Evolutionary conservation across 73 alveolate species (phyloP), one percentile per base, ranked within the genome.

Genomic region (Stentor coeruleus): DNA sequence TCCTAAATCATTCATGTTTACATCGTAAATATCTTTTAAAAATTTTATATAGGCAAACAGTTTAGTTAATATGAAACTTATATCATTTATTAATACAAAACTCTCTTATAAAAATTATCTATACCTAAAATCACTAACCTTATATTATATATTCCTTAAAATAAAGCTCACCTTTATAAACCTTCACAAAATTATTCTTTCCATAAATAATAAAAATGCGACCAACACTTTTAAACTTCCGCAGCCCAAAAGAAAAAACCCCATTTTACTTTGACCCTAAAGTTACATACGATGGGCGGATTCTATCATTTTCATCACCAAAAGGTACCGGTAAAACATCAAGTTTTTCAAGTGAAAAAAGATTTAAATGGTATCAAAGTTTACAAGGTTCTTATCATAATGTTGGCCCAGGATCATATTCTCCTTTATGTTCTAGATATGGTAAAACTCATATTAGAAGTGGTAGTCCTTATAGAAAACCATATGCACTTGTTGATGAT

Each of bases 131-230:
- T n/a, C n/a, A n/a, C n/a, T n/a, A n/a, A n/a, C n/a, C n/a, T n/a
- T n/a, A n/a, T n/a, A n/a, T n/a, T n/a, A n/a, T n/a, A n/a, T n/a
- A n/a, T n/a, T n/a, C n/a, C n/a, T n/a, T n/a, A n/a, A n/a, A n/a
- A n/a, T n/a, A n/a, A n/a, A n/a, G n/a, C n/a, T n/a, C n/a, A n/a
- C n/a, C n/a, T n/a, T n/a, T n/a, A n/a, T n/a, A n/a, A n/a, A n/a
- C n/a, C n/a, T n/a, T n/a, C n/a, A n/a, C n/a, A n/a, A n/a, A n/a
- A n/a, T n/a, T n/a, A n/a, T n/a, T n/a, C n/a, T n/a, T n/a, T n/a
- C n/a, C n/a, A n/a, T n/a, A n/a, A n/a, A n/a, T n/a, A n/a, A 49
- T 49, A 49, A 49, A 49, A 11, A 49, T 49, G 66, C 66, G 66
- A 49, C 66, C 66, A 49, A 49, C 66, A 11, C 66, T 49, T 20